phyloP scores from a whole-genome alignment of 2,329 filamentous ascomycete genomes.

The Paracoccidioides brasiliensis region DNA sequence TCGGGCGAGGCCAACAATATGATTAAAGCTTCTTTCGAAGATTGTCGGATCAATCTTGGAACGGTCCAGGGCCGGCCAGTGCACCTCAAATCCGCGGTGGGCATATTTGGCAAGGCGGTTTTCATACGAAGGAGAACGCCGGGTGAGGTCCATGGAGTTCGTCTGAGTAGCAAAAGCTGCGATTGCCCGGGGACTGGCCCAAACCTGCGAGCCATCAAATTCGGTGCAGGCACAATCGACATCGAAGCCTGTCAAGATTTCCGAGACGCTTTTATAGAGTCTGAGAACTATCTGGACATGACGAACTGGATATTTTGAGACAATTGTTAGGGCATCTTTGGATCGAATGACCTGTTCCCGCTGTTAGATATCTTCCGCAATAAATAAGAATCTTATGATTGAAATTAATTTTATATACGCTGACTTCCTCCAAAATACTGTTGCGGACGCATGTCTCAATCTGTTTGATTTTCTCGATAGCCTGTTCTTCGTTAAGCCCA shows the following conservation, averaged over 20 bases:
- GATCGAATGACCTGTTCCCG: conserved; percentile 52
- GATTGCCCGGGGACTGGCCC: conserved; percentile 61
- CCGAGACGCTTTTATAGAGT: conserved; percentile 69
- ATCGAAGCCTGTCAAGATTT: conserved; percentile 79
- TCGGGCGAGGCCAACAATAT: conserved; percentile 64
- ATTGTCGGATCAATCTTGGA: conserved; percentile 73
- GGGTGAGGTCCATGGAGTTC: conserved; percentile 65
- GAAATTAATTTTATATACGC: conserved; percentile 20
- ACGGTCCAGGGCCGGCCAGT: conserved; percentile 63
- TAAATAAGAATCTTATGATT: neutral
- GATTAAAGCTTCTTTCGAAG: conserved; percentile 65
- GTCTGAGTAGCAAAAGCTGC: conserved; percentile 69
- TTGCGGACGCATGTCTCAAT: conserved; percentile 66
- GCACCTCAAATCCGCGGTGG: conserved; percentile 70
- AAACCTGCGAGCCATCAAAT: conserved; percentile 70
- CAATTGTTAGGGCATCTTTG: conserved; percentile 78
- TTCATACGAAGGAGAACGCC: conserved; percentile 76
- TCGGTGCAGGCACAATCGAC: conserved; percentile 74
- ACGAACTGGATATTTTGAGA: conserved; percentile 67
- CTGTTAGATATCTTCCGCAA: neutral
- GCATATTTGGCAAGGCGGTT: conserved; percentile 78
- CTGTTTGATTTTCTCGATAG: conserved; percentile 68
- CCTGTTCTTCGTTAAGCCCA: conserved; percentile 62
- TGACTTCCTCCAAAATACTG: conserved; percentile 68
- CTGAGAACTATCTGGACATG: conserved; percentile 79